Evolutionary conservation across 2,329 filamentous ascomycete genomes (phyloP), one percentile per base, ranked within the genome.

Genomic region (Diaporthe caulivora): DNA sequence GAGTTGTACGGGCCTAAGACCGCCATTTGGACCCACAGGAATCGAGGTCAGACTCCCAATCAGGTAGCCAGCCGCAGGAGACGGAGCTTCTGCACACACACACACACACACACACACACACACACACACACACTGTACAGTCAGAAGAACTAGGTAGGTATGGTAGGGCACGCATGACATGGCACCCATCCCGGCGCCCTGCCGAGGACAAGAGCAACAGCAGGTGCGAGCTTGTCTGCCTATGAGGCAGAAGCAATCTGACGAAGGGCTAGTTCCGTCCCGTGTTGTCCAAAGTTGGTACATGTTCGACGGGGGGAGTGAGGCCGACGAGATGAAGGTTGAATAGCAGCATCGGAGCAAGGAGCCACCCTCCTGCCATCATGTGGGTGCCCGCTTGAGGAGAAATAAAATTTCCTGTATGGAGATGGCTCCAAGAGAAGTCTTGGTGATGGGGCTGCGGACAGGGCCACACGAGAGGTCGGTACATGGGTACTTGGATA

Each of bases 241-340:
- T 58, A n/a, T 49, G 68, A 70, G 68, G 54, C 68, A 70, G 68
- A 70, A 70, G 68, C 9, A 40, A 37, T 58, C 5, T 21, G 54
- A 47, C 29, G 54, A n/a, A 9, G 10, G 18, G 42, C 42, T 24
- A 26, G 18, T 55, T 51, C 42, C 51, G 17, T 24, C 15, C 31
- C 34, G 24, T 55, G 34, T 44, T 15, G 15, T 44, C 37, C 10
- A 55, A 44, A 24, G 17, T 47, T 11, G 24, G 34, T 69, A 24
- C 51, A 21, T 5, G 37, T 10, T 44, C 15, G 8, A 24, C 4
- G 13, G 13, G 7, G 15, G 9, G 34, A 9, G 34, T 9, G 34
- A 37, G 8, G 15, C 42, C 34, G 29, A 49, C 60, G 31, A 47
- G 42, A 49, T 29, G 5, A 5, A 57, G 2, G 17, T 57, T 37